Base-by-base conservation (phyloP, 1,139 yeast species). In the Pichiaceae sp. region DNA sequence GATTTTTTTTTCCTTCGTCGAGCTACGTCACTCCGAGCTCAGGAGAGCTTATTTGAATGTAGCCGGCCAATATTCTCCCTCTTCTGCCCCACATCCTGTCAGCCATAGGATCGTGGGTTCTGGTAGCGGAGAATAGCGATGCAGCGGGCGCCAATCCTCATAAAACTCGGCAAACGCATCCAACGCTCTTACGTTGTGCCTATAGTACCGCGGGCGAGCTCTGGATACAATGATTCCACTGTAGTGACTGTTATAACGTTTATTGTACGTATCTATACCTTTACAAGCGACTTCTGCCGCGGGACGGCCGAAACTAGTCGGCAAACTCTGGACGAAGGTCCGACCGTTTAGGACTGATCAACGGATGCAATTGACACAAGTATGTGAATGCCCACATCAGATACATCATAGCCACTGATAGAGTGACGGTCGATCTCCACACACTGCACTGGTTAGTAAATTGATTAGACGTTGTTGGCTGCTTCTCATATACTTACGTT, bases 331-430 rank as follows among this genome's bases (percentile, higher is more conserved):
- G 87, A 63, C 91, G 75, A 57, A 82, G 62, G 49, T 82, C 89
- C 2, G 87, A 75, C 50, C 91, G 75, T 57, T 80, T 78, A 33
- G 93, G 93, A 21, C 73, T 82, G 38, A 80, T 86, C 52, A 82
- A 65, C n/a, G 93, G 93, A 57, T 82, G 91, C 41, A 82, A 63
- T 53, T 82, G 93, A 25, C 79, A 75, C 47, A 85, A 63, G 53
- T 83, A 85, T 6, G 96, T 85, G 48, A 85, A 78, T 21, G 95
- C 96, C 96, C 96, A 86, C 95, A 87, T 84, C 54, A 87, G 68
- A 59, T 73, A 87, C 68, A 87, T 82, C 95, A 87, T 83, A 17
- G 94, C 78, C 54, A 89, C 60, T 3, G 89, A 75, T 46, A 89
- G 68, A 38, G 81, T 78, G 34, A 87, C 76, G 11, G 96, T 84